These are phyloP conservation scores for Babesia bigemina DNA, from an alignment of 169 alveolate species.

Conservation along the genomic window DNA sequence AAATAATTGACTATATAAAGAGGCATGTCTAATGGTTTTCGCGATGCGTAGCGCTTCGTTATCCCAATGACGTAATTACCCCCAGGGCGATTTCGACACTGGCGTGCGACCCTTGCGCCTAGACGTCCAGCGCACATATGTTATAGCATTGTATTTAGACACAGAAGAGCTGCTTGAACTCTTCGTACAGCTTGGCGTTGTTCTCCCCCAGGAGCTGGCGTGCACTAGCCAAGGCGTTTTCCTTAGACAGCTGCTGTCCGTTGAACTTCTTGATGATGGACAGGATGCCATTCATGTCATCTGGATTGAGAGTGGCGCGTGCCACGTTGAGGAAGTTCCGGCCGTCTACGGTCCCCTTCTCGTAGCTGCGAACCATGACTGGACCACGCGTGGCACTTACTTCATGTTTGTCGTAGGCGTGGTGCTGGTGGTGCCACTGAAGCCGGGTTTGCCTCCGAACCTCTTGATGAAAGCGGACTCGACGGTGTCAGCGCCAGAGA, in stretches of 20 bases:
- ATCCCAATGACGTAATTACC: too few species aligned
- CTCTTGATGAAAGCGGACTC: conserved; percentile 20
- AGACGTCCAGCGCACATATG: too few species aligned
- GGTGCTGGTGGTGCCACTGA: conserved; percentile 15
- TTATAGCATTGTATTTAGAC: background rate
- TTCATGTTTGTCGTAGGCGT: conserved; percentile 30
- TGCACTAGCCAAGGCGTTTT: conserved; percentile 75
- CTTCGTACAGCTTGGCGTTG: conserved; percentile 44
- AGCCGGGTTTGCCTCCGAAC: conserved; percentile 1
- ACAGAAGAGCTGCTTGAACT: conserved; percentile 48
- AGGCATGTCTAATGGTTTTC: too few species aligned
- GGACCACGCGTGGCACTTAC: background rate
- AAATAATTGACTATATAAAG: too few species aligned
- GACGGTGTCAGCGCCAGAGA: conserved; percentile 25
- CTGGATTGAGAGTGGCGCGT: conserved; percentile 72
- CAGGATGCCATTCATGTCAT: conserved; percentile 78
- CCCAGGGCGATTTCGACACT: too few species aligned
- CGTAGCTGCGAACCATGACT: conserved; percentile 3
- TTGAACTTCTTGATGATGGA: conserved; percentile 83
- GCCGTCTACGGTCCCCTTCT: conserved; percentile 56
- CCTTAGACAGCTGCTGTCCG: conserved; percentile 82
- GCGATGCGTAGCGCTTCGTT: too few species aligned
- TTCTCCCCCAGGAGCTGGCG: conserved; percentile 70
- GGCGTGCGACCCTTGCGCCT: too few species aligned
- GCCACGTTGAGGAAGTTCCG: conserved; percentile 75